phyloP scores from a whole-genome alignment of 106 monocot genomes.

The Hemerocallis citrina region DNA sequence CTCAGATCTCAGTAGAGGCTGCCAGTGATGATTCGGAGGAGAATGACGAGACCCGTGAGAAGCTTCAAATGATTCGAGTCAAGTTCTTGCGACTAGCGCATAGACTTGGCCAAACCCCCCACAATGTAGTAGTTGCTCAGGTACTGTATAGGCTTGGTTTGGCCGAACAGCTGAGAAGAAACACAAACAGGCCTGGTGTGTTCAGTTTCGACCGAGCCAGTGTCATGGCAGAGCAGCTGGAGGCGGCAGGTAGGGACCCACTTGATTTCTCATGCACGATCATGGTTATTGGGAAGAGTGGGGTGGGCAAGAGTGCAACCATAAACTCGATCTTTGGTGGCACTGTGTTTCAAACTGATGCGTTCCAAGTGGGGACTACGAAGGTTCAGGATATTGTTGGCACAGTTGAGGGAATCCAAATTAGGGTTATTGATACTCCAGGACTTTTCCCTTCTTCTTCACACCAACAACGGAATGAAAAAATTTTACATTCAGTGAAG shows the following conservation, averaged over 20 bases:
- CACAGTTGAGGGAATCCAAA: conserved; percentile 77
- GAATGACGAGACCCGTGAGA: conserved; percentile 76
- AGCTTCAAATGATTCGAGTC: conserved; percentile 90
- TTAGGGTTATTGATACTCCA: conserved; percentile 93
- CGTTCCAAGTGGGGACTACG: conserved; percentile 60
- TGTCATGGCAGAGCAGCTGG: conserved; percentile 86
- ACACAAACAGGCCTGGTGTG: conserved; percentile 58
- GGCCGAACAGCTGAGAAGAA: conserved; percentile 83
- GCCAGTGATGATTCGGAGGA: conserved; percentile 50
- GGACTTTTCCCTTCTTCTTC: conserved; percentile 62
- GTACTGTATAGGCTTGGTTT: conserved; percentile 92
- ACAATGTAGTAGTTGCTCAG: conserved; percentile 97
- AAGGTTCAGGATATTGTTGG: conserved; percentile 66
- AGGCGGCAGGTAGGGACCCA: conserved; percentile 61
- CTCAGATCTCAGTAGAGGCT: conserved; percentile 27
- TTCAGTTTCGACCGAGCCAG: conserved; percentile 87
- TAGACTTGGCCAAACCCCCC: conserved; percentile 89
- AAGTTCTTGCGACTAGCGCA: conserved; percentile 87
- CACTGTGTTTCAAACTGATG: conserved; percentile 40
- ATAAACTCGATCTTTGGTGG: conserved; percentile 92
- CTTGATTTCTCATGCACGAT: conserved; percentile 92
- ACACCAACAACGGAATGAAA: conserved; percentile 66
- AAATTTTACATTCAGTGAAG: conserved; percentile 65
- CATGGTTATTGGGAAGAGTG: conserved; percentile 91
- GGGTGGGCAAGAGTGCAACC: conserved; percentile 95